These are phyloP conservation scores for Entomortierella beljakovae DNA, from an alignment of 192 early-diverging fungal species.

Conservation along the genomic window DNA sequence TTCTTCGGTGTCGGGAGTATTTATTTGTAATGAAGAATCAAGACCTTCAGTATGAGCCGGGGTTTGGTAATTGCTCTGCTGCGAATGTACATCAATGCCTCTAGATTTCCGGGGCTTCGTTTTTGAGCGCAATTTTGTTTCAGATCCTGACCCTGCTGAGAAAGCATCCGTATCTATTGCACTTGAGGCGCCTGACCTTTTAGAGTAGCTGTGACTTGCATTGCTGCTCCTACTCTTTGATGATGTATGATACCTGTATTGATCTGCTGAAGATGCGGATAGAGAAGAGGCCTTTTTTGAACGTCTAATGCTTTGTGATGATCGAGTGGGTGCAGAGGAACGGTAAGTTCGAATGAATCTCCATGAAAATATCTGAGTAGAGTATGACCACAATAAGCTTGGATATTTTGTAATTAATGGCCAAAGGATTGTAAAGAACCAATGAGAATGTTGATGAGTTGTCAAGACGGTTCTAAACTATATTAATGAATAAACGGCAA, in stretches of 20 bases:
- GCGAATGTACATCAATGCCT: neutral
- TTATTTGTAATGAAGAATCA: neutral
- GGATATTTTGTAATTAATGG: conserved; percentile 26
- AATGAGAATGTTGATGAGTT: conserved; percentile 33
- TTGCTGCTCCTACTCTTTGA: conserved; percentile 10
- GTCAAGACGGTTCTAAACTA: conserved; percentile 30
- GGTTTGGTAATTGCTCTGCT: neutral
- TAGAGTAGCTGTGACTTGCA: conserved; percentile 4
- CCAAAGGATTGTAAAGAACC: conserved; percentile 26
- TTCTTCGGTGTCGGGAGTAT: neutral
- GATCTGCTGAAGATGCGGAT: conserved; percentile 4
- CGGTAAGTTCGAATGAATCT: conserved; percentile 27
- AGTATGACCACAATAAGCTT: conserved; percentile 2
- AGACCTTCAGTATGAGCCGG: neutral
- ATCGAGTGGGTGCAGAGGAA: conserved; percentile 7
- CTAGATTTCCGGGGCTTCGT: conserved; percentile 27
- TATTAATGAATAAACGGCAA: neutral
- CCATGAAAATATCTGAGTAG: conserved; percentile 24
- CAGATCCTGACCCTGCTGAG: conserved; percentile 52
- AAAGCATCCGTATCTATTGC: conserved; percentile 36
- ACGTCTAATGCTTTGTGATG: conserved; percentile 14
- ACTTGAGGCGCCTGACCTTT: conserved; percentile 7
- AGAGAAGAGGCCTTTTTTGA: conserved; percentile 2
- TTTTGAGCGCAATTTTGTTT: conserved; percentile 31
- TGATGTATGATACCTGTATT: conserved; percentile 1